Percentiles rank a stretch among this genome's conserved stretches.
These are phyloP conservation scores for Yarrowia galli DNA, from an alignment of 1,139 yeast species.

Conservation along the genomic window DNA sequence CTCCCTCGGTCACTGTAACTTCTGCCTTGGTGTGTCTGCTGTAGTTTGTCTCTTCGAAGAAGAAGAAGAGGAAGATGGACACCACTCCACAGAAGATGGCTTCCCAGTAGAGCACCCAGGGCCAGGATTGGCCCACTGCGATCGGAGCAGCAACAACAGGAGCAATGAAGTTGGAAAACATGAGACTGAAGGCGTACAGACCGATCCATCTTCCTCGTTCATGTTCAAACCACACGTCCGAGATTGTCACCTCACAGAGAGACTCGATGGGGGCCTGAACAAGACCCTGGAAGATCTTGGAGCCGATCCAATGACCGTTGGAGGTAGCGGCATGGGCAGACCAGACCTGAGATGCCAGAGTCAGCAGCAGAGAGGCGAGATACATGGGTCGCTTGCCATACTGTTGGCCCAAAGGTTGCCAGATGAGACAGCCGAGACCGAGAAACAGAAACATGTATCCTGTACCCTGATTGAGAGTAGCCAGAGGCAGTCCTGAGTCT, in stretches of 20 bases:
- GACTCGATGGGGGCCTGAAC: constrained; percentile 64
- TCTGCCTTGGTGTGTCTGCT: neutral
- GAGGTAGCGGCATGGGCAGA: constrained; percentile 47
- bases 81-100: constrained; percentile 70
- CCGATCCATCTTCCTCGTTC: constrained; percentile 78
- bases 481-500: constrained; percentile 54
- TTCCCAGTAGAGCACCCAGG: constrained; percentile 86
- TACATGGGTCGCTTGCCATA: constrained; percentile 63
- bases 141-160: constrained; percentile 80
- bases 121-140: constrained; percentile 62
- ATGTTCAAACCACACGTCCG: constrained; percentile 65
- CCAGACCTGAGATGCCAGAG: constrained; percentile 44
- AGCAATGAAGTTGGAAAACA: constrained; percentile 80
- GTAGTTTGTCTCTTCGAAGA: constrained; percentile 71
- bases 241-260: constrained; percentile 56
- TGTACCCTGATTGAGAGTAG: constrained; percentile 59
- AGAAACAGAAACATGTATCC: constrained; percentile 59
- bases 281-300: constrained; percentile 57
- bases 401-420: constrained; percentile 61
- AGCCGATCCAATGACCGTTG: constrained; percentile 52
- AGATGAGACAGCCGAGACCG: constrained; percentile 59
- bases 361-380: constrained; percentile 45
- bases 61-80: constrained; percentile 61
- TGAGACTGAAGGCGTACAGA: constrained; percentile 65
- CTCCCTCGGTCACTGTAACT: neutral